phyloP scores from a whole-genome alignment of 2,329 filamentous ascomycete genomes.

The Triangularia setosa region DNA sequence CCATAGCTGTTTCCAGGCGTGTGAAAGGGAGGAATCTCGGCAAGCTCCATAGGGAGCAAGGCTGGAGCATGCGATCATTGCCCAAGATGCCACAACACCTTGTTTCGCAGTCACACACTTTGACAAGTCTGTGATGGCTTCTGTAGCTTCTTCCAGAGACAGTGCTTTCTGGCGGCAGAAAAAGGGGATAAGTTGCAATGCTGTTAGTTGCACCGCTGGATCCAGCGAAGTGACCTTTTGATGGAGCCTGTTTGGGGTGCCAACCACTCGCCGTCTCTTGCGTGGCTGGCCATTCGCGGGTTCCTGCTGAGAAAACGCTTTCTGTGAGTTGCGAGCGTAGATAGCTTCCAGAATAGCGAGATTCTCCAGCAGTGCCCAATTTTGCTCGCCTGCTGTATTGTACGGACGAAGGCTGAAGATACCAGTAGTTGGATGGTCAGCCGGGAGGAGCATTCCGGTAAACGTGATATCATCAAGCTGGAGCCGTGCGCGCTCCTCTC shows the following conservation, averaged over 20 bases:
- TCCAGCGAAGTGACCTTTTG: constrained; percentile 46
- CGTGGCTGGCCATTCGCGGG: constrained; percentile 43
- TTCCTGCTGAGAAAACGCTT: constrained; percentile 21
- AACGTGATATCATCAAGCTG: constrained; percentile 74
- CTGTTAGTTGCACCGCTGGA: constrained; percentile 43
- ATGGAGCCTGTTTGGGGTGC: constrained; percentile 43
- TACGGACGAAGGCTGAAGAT: constrained; percentile 52
- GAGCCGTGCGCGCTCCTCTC: constrained; percentile 66
- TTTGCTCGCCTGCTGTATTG: constrained; percentile 52
- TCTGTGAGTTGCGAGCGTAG: constrained; percentile 32
- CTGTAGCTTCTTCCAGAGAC: constrained; percentile 48
- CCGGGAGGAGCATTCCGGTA: constrained; percentile 40
- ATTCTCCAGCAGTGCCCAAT: constrained; percentile 57
- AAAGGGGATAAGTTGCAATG: constrained; percentile 57
- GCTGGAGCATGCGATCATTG: constrained; percentile 66
- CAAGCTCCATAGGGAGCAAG: constrained; percentile 44
- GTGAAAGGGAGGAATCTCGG: constrained; percentile 37
- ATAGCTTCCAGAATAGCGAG: constrained; percentile 55
- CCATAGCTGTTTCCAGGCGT: constrained; percentile 70
- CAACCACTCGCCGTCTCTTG: constrained; percentile 47
- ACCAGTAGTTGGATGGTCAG: constrained; percentile 44
- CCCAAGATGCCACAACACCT: constrained; percentile 67
- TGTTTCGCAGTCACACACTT: constrained; percentile 67
- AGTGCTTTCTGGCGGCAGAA: constrained; percentile 46
- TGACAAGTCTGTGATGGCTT: constrained; percentile 56